Conservation (phyloP, 2,329 filamentous ascomycete genomes). For the Aotearoamyces nothofagi region DNA sequence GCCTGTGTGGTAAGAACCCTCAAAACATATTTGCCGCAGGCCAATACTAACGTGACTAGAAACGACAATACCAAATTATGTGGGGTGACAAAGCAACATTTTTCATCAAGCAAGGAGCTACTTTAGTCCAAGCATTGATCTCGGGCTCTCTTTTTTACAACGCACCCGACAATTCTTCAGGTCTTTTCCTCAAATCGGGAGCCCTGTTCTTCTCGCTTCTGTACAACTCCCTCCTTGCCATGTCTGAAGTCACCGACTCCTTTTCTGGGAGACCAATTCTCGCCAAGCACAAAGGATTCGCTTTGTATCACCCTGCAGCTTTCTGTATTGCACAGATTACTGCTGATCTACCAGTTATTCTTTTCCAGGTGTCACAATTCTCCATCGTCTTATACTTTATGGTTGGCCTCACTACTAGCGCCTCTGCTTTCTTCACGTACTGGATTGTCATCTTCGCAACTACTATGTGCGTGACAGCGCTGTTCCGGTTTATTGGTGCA, state of each 20-base stretch:
- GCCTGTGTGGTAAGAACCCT: too few relatives aligned
- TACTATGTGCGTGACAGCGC: conserved; percentile 40
- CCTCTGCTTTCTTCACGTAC: conserved; percentile 44
- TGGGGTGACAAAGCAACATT: conserved; percentile 50
- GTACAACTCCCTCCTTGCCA: conserved; percentile 44
- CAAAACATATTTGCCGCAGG: too few relatives aligned
- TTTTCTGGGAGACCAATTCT: conserved; percentile 44
- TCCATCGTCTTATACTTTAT: conserved; percentile 47
- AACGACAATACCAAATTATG: conserved; percentile 48
- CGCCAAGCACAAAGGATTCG: conserved; percentile 41
- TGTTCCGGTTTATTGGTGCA: conserved; percentile 41
- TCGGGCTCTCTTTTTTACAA: conserved; percentile 54
- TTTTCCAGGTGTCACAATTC: conserved; percentile 44
- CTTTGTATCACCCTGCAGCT: conserved; percentile 39
- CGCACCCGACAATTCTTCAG: conserved; percentile 37
- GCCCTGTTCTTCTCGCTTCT: conserved; percentile 49
- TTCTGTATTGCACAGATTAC: conserved; percentile 42
- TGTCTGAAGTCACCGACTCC: conserved; percentile 51
- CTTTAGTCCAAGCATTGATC: conserved; percentile 43
- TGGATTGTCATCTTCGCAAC: conserved; percentile 36
- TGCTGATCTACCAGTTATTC: conserved; percentile 37
- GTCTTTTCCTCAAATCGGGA: conserved; percentile 49
- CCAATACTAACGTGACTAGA: too few relatives aligned
- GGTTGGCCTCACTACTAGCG: conserved; percentile 35
- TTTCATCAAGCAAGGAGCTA: conserved; percentile 43